A percentile compares a stretch with the other conserved stretches of the same genome.
phyloP scores from a whole-genome alignment of 768 basidiomycete species.

The Lactifluus echinatus region DNA sequence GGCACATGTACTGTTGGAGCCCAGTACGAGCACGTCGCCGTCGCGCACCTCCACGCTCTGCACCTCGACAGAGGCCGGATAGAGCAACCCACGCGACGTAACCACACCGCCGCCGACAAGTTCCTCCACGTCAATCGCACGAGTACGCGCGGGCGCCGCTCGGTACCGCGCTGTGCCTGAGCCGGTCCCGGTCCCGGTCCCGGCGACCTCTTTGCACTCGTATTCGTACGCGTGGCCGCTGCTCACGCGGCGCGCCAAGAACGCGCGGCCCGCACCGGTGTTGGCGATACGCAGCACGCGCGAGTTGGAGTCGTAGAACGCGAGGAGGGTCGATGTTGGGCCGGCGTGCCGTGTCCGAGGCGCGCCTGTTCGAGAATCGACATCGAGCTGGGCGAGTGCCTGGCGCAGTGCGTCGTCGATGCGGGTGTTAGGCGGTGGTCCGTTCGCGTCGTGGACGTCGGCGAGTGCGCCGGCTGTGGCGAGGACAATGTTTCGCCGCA shows the following conservation, averaged over 20 bases:
- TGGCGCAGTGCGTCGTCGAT: slow-evolving; percentile 4
- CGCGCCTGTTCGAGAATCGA: background rate
- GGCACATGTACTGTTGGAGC: background rate
- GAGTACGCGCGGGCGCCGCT: background rate
- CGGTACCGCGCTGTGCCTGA: no score
- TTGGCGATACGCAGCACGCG: slow-evolving; percentile 2
- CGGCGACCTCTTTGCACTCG: background rate
- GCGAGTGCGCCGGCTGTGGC: slow-evolving; percentile 3
- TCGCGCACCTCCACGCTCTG: slow-evolving; percentile 4
- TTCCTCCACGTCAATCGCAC: background rate
- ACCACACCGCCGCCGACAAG: background rate
- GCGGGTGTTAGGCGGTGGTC: background rate
- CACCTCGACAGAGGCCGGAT: background rate
- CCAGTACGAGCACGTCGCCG: slow-evolving; percentile 9
- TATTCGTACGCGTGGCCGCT: background rate
- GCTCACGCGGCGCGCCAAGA: slow-evolving; percentile 2
- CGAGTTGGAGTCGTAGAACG: slow-evolving; percentile 7
- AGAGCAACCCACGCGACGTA: background rate
- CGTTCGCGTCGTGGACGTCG: background rate
- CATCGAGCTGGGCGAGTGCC: background rate
- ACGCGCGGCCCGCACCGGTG: background rate
- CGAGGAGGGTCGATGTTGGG: background rate
- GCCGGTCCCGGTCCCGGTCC: no score
- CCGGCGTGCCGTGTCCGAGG: background rate
- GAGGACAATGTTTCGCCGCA: background rate